A percentile compares a stretch with the other conserved stretches of the same genome.
These are phyloP conservation scores for Microthlaspi erraticum DNA, from an alignment of 345 rosid genomes.

Conservation along the genomic window DNA sequence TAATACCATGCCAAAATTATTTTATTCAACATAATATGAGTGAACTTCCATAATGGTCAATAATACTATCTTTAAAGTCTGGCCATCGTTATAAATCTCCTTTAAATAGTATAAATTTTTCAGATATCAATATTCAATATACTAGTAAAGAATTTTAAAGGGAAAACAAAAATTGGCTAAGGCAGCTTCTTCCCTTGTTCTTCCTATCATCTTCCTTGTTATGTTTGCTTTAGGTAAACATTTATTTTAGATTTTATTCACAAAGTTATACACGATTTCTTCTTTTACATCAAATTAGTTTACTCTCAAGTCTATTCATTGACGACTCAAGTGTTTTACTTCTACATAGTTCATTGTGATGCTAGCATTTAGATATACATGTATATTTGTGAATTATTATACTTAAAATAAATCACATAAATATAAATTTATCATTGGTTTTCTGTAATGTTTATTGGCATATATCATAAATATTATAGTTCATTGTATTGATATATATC, in stretches of 20 bases:
- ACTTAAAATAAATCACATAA: not conserved
- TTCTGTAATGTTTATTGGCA: not conserved
- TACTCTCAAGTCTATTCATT: not conserved
- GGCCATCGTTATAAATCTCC: not conserved
- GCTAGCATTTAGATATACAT: not conserved
- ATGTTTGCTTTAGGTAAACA: slow-evolving; percentile 15
- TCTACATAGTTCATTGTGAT: not conserved
- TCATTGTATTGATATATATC: not conserved
- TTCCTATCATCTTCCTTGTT: slow-evolving; percentile 18
- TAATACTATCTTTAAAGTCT: not conserved
- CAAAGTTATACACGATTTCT: not conserved
- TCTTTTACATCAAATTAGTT: not conserved
- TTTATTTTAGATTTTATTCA: not conserved
- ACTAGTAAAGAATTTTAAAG: too few relatives aligned
- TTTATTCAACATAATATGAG: not conserved
- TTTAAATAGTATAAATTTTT: not conserved
- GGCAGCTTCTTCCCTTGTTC: not conserved
- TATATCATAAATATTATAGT: not conserved
- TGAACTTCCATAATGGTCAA: not conserved
- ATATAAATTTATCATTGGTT: not conserved
- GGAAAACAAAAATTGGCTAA: slow-evolving; percentile 1
- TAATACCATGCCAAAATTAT: not conserved
- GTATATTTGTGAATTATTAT: not conserved
- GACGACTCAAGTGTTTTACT: not conserved
- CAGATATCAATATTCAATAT: not conserved